A percentile compares a stretch with the other conserved stretches of the same genome.
These are phyloP conservation scores for Diaporthe eres DNA, from an alignment of 2,329 filamentous ascomycete species.

Conservation along the genomic window DNA sequence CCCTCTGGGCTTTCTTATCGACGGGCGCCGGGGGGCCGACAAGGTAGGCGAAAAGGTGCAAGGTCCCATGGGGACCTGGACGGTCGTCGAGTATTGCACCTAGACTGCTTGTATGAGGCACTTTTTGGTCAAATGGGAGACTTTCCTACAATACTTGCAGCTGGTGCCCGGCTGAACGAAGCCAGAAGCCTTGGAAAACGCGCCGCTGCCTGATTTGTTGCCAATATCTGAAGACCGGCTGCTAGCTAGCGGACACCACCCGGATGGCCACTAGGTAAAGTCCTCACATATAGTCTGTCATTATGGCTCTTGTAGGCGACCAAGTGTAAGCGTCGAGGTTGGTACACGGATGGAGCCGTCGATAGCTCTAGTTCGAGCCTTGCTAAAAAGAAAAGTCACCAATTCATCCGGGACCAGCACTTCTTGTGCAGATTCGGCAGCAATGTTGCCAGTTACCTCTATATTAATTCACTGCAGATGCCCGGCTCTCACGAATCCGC, in stretches of 20 bases:
- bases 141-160: neutral
- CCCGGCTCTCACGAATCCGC: neutral
- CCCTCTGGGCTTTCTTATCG: slow-evolving; percentile 20
- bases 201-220: no score
- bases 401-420: neutral
- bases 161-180: neutral
- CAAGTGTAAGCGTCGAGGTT: neutral
- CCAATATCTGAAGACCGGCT: neutral
- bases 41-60: slow-evolving; percentile 16
- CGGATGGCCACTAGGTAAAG: neutral
- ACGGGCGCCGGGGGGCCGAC: no score
- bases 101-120: neutral
- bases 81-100: slow-evolving; percentile 26
- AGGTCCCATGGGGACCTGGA: slow-evolving; percentile 30
- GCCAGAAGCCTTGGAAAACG: neutral
- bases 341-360: neutral
- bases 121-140: neutral
- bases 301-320: neutral
- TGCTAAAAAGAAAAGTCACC: neutral
- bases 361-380: neutral
- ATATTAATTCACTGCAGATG: neutral
- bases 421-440: neutral
- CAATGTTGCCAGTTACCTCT: neutral
- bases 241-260: neutral
- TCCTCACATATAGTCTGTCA: neutral